Percentiles rank a stretch among this genome's conserved stretches.
These are phyloP conservation scores for Pseudocercospora crystallina DNA, from an alignment of 2,329 filamentous ascomycete species.

Conservation along the genomic window DNA sequence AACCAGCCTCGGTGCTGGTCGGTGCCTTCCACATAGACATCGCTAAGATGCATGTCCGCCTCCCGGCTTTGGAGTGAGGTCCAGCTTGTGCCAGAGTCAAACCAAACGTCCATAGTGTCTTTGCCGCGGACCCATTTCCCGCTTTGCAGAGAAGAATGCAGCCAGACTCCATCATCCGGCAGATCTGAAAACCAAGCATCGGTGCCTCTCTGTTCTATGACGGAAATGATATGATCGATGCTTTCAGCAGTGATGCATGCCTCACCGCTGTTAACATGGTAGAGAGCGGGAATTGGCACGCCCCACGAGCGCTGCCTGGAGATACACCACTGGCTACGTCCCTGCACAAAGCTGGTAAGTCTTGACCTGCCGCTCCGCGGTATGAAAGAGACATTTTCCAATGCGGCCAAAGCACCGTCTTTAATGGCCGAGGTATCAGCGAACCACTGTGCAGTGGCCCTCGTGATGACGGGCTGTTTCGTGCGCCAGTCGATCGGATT, in stretches of 20 bases:
- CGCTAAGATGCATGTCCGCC: slow-evolving; percentile 56
- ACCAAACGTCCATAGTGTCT: slow-evolving; percentile 99
- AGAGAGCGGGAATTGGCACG: slow-evolving; percentile 90
- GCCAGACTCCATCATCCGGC: slow-evolving; percentile 73
- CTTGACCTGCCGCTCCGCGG: slow-evolving; percentile 72
- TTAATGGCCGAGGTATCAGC: slow-evolving; percentile 87
- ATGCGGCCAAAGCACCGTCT: slow-evolving; percentile 64
- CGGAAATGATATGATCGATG: slow-evolving; percentile 78
- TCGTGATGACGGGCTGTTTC: slow-evolving; percentile 84
- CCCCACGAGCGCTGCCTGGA: slow-evolving; percentile 95
- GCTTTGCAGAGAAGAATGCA: slow-evolving; percentile 61
- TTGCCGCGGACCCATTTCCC: slow-evolving; percentile 69
- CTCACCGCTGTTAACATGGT: slow-evolving; percentile 60
- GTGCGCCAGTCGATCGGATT: slow-evolving; percentile 98
- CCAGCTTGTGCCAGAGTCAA: slow-evolving; percentile 97
- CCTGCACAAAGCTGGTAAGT: slow-evolving; percentile 80
- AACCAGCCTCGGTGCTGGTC: slow-evolving; percentile 99
- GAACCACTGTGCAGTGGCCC: slow-evolving; percentile 97
- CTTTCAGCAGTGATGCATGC: slow-evolving; percentile 77
- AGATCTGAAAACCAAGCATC: slow-evolving; percentile 93
- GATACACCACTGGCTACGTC: slow-evolving; percentile 95
- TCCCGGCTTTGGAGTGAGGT: slow-evolving; percentile 48
- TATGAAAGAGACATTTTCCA: slow-evolving; percentile 74
- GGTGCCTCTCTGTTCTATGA: slow-evolving; percentile 75
- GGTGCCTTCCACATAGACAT: slow-evolving; percentile 89